Evolutionary conservation across 352 stramenopile genomes (phyloP), one percentile per base, ranked within the genome.

Genomic region (Hyaloperonospora arabidopsidis): DNA sequence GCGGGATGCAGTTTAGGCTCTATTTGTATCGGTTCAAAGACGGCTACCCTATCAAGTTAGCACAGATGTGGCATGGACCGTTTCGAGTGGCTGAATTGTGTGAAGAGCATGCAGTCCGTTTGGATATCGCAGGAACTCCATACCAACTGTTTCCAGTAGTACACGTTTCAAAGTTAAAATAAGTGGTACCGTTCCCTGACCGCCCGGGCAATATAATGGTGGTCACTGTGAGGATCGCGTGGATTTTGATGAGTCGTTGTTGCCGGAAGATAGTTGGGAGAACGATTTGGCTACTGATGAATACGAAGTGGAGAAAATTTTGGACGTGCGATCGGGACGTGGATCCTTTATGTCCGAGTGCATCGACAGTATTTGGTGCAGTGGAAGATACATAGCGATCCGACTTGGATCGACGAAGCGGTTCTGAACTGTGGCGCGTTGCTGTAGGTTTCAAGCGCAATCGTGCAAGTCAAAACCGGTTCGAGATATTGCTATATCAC

Each of bases 141-240:
- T 29, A 29, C 7, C 25, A 7, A 29, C 7, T 29, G 7, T 29
- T 29, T 7, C 25, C 25, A 0, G 48, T 50, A 15, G 59, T 67
- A 0, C 67, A 75, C 32, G 21, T 71, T 1, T 56, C 57, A 22
- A 56, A 63, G 23, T 23, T 69, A 0, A 69, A 71, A 47, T 35
- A 44, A 0, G 38, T 61, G 0, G 2, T 41, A 0, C 1, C 34
- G 1, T 41, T 35, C 15, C 45, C 52, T 0, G 39, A 50, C 12
- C 52, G n/a, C n/a, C n/a, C n/a, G n/a, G 59, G 28, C 62, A 59
- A 0, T 8, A 11, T 11, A 14, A n/a, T 13, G 4, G 7, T 25
- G 25, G 2, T 12, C 58, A 19, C 38, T 15, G 22, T 1, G 35
- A 45, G 15, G 18, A 67, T 12, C 50, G 58, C 0, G 23, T 52